Evolutionary conservation across 2,329 filamentous ascomycete species (phyloP).

Genomic region (Tolypocladium album): DNA sequence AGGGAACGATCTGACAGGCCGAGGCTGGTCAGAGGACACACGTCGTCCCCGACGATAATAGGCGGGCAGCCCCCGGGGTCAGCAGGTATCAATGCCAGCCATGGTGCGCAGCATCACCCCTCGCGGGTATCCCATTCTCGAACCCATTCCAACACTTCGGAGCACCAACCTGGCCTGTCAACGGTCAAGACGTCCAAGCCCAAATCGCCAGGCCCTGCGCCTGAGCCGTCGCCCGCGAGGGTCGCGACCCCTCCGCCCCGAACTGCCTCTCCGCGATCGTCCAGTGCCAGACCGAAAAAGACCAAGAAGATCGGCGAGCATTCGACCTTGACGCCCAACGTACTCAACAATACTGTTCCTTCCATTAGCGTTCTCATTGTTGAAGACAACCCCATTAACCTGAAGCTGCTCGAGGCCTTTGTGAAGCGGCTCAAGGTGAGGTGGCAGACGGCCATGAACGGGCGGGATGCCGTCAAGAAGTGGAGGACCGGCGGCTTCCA

Average conservation of each 20-base stretch:
- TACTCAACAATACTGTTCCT: constrained; percentile 74
- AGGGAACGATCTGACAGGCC: constrained; percentile 49
- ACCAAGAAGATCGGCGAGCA: constrained; percentile 39
- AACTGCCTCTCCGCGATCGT: constrained; percentile 35
- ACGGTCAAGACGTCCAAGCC: constrained; percentile 39
- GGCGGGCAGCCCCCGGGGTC: constrained; percentile 18
- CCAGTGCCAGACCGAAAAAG: constrained; percentile 36
- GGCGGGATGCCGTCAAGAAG: constrained; percentile 82
- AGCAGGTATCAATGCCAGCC: constrained; percentile 19
- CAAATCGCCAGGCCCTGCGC: constrained; percentile 43
- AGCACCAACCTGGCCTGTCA: constrained; percentile 31
- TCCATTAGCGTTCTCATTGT: constrained; percentile 97
- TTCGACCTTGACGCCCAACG: constrained; percentile 35
- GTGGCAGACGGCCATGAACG: constrained; percentile 96
- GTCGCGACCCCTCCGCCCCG: constrained; percentile 43
- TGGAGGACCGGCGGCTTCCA: constrained; percentile 92
- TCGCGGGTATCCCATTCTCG: constrained; percentile 37
- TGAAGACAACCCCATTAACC: constrained; percentile 97
- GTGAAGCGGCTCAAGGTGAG: constrained; percentile 92
- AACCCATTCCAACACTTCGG: constrained; percentile 50
- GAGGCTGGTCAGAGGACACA: constrained; percentile 59
- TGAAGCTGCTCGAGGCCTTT: constrained; percentile 86
- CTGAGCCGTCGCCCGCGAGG: constrained; percentile 29
- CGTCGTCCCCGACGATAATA: constrained; percentile 63
- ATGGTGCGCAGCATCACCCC: constrained; percentile 21